These are phyloP conservation scores for Metschnikowia proteae DNA, from an alignment of 805 yeast species.

Conservation along the genomic window DNA sequence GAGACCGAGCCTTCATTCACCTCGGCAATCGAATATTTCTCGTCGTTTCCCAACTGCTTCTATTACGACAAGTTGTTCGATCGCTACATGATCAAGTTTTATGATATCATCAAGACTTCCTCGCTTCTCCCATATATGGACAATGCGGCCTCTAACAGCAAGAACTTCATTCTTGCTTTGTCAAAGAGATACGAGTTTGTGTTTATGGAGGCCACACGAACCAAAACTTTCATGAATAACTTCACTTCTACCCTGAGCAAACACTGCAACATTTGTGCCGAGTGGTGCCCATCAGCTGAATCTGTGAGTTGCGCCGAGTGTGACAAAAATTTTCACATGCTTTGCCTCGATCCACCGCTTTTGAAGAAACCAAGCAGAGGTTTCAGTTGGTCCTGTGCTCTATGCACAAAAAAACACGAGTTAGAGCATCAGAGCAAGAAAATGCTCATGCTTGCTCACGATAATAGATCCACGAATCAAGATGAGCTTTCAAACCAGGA, in stretches of 20 bases:
- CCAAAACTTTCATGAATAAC: conserved; percentile 57
- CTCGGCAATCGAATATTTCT: conserved; percentile 44
- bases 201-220: conserved; percentile 66
- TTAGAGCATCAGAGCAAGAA: conserved; percentile 37
- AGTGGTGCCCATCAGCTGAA: conserved; percentile 76
- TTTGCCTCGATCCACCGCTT: conserved; percentile 83
- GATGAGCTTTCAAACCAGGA: conserved; percentile 22
- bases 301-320: conserved; percentile 82
- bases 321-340: conserved; percentile 65
- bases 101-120: conserved; percentile 67
- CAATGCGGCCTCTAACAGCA: conserved; percentile 48
- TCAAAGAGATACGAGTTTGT: conserved; percentile 67
- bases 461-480: conserved; percentile 39
- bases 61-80: conserved; percentile 86
- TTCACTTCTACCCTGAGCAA: conserved; percentile 49
- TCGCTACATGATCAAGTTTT: conserved; percentile 77
- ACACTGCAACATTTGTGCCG: conserved; percentile 70
- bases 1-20: conserved; percentile 9
- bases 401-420: conserved; percentile 62
- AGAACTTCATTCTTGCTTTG: conserved; percentile 57
- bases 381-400: conserved; percentile 86
- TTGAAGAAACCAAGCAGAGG: conserved; percentile 78
- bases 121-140: conserved; percentile 36
- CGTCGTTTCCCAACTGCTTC: conserved; percentile 62
- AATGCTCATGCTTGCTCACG: conserved; percentile 39